These are phyloP conservation scores for Debaryomycetaceae sp. DNA, from an alignment of 1,139 yeast species.

Conservation along the genomic window DNA sequence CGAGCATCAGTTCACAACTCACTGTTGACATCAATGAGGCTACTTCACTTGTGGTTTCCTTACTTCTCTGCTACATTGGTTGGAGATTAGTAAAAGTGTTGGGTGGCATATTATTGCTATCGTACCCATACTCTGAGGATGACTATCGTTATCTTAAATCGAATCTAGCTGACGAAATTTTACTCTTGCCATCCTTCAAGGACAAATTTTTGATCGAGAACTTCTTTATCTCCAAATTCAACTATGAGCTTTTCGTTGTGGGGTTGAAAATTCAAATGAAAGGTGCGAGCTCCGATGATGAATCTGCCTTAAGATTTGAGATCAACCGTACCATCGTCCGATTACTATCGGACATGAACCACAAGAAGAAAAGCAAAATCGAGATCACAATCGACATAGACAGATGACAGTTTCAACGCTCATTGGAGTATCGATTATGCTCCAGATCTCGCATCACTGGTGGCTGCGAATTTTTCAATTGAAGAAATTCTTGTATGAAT, in stretches of 20 bases:
- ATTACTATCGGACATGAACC: slow-evolving; percentile 20
- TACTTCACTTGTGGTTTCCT: slow-evolving; percentile 50
- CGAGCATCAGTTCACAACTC: slow-evolving; percentile 21
- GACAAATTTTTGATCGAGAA: slow-evolving; percentile 45
- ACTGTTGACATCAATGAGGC: slow-evolving; percentile 44
- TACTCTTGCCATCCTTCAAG: slow-evolving; percentile 48
- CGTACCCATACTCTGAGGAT: slow-evolving; percentile 46
- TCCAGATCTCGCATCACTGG: background rate
- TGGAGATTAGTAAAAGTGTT: slow-evolving; percentile 51
- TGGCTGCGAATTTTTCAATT: background rate
- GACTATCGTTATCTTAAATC: slow-evolving; percentile 36
- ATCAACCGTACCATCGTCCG: slow-evolving; percentile 43
- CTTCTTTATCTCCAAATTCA: slow-evolving; percentile 57
- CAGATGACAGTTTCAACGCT: slow-evolving; percentile 16
- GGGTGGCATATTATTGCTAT: slow-evolving; percentile 51
- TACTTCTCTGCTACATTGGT: slow-evolving; percentile 49
- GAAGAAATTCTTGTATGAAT: no score
- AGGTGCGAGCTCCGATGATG: slow-evolving; percentile 73
- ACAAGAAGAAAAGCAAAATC: slow-evolving; percentile 29
- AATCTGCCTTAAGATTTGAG: slow-evolving; percentile 52
- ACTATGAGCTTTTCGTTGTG: slow-evolving; percentile 55
- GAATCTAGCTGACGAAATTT: slow-evolving; percentile 34
- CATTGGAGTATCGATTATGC: background rate
- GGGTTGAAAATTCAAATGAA: slow-evolving; percentile 53
- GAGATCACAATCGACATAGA: slow-evolving; percentile 66